Conservation (phyloP, 306 rosid genomes). For the Hippophae tibetana region DNA sequence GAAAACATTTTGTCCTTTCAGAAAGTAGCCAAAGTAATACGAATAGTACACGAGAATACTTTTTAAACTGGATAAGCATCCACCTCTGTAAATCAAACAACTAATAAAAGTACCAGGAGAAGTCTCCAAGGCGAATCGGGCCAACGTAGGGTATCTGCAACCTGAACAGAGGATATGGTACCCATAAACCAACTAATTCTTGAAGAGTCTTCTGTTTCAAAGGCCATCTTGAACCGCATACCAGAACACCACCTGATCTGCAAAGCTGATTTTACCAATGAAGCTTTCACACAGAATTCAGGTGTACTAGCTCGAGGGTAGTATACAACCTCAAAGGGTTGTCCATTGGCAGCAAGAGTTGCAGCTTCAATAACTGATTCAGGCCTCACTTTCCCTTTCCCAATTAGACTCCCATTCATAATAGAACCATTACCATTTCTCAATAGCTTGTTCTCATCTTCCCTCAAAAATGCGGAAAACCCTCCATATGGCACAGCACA, state of each 20-base stretch:
- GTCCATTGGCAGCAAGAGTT: conserved; percentile 54
- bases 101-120: conserved; percentile 61
- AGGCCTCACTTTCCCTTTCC: conserved; percentile 59
- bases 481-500: conserved; percentile 47
- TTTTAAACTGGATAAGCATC: background rate
- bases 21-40: background rate
- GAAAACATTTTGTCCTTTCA: too few species aligned
- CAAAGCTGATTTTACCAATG: conserved; percentile 53
- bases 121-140: conserved; percentile 93
- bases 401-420: conserved; percentile 35
- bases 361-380: conserved; percentile 71
- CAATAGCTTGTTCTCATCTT: conserved; percentile 39
- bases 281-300: conserved; percentile 76
- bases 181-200: conserved; percentile 94
- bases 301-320: conserved; percentile 88
- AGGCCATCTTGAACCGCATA: conserved; percentile 92
- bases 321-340: conserved; percentile 76
- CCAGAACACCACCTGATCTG: conserved; percentile 70
- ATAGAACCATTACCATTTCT: conserved; percentile 26
- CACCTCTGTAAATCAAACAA: background rate
- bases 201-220: conserved; percentile 83
- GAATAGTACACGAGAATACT: background rate
- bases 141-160: conserved; percentile 69
- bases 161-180: conserved; percentile 67
- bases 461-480: conserved; percentile 43